Percentiles rank a stretch among this genome's conserved stretches.
phyloP scores from a whole-genome alignment of 129 eudicot genomes.

The Escallonia rubra region DNA sequence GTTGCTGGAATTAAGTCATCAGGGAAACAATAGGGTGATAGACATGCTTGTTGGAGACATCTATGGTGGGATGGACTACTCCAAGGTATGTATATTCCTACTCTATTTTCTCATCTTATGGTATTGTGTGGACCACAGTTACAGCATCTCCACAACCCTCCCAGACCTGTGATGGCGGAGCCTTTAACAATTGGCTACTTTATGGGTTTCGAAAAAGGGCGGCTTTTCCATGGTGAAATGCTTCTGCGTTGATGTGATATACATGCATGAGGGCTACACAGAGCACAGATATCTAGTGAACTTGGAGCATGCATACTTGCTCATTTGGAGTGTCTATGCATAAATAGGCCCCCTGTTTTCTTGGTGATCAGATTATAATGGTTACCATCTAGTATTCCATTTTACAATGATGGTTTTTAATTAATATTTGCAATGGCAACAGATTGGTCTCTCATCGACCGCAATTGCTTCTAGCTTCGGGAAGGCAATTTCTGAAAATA shows the following conservation, averaged over 20 bases:
- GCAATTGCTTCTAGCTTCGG: constrained; percentile 97
- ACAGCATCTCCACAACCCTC: too few relatives aligned
- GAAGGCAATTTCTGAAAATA: constrained; percentile 72
- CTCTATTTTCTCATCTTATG: neutral
- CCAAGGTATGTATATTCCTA: constrained; percentile 47
- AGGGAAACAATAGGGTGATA: constrained; percentile 83
- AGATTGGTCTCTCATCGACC: constrained; percentile 87
- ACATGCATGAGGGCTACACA: too few relatives aligned
- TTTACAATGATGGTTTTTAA: neutral
- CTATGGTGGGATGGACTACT: constrained; percentile 84
- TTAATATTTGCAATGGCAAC: constrained; percentile 20
- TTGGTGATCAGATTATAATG: too few relatives aligned
- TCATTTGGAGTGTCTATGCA: too few relatives aligned
- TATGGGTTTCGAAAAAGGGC: too few relatives aligned
- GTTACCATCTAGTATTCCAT: neutral
- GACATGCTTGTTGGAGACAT: constrained; percentile 99
- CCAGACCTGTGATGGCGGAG: too few relatives aligned
- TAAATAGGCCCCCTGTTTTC: too few relatives aligned
- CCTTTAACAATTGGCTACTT: too few relatives aligned
- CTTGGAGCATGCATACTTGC: too few relatives aligned
- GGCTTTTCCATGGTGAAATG: too few relatives aligned
- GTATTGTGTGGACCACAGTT: neutral
- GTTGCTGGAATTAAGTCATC: constrained; percentile 81
- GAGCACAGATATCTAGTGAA: too few relatives aligned
- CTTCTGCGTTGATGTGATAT: too few relatives aligned